Base-by-base conservation (phyloP, 192 early-diverging fungal genomes). In the Chytriomyces confervae region DNA sequence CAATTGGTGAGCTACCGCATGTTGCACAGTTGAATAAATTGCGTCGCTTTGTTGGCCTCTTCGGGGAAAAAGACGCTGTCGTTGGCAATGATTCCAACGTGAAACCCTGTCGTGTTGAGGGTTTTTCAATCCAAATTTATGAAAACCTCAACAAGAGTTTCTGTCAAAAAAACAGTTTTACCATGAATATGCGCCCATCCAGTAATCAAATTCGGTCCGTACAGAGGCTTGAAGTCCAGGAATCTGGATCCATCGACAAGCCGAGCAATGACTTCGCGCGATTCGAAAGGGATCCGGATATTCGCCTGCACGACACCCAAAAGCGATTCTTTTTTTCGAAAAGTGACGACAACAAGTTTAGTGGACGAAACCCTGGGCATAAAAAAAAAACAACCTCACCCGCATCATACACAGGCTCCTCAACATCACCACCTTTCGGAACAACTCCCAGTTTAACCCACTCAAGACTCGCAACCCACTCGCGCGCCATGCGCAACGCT, bases 1-100 rank as follows among this genome's bases (percentile, higher is more conserved):
- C 20, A 57, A 57, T 27, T 27, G 24, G 24, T 27, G 24, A 27
- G 24, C 24, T 27, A 72, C 82, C 86, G 85, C 78, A 85, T 77
- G 66, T 91, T 90, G 79, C 90, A 90, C 43, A 91, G 75, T 69
- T 88, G 87, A 66, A 91, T 90, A 61, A 91, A 91, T 81, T 91
- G 91, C 7, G 89, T 87, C 7, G 91, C 91, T 75, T 91, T 91
- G 81, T 90, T 90, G n/a, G 87, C 77, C 76, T 91, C 91, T 47
- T 83, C 84, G 36, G 86, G 86, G 69, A 91, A 91, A 23, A 91
- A 71, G 3, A 90, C 89, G 65, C 86, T 86, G 78, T 91, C 90
- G 49, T 89, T 91, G 66, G 91, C 84, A 62, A 91, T 64, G n/a
- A 91, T 91, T 72, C 91, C 91, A 29, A 91, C 83, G 9, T 88